Percentiles rank a stretch among this genome's conserved stretches.
These are phyloP conservation scores for Zygosaccharomyces sapae DNA, from an alignment of 1,139 yeast genomes.

Conservation along the genomic window DNA sequence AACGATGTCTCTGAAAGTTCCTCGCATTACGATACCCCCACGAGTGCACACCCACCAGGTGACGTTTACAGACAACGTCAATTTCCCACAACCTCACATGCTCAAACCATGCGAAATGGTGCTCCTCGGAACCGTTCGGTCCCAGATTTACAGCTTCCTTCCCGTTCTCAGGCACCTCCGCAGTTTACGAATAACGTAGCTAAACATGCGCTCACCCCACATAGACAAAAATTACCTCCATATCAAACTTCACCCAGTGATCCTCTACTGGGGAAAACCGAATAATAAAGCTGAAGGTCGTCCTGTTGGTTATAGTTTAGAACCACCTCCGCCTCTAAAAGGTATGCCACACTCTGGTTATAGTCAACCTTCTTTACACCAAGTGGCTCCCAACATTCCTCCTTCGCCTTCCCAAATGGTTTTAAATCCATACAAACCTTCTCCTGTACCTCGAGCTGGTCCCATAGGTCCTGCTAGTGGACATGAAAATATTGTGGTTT, in stretches of 20 bases:
- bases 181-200: neutral
- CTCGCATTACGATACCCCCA: conserved; percentile 3
- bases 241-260: conserved; percentile 3
- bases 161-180: neutral
- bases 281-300: neutral
- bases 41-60: conserved; percentile 1
- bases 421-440: conserved; percentile 1
- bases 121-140: neutral
- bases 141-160: neutral
- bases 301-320: neutral
- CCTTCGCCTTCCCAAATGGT: conserved; percentile 1
- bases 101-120: neutral
- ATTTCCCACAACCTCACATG: neutral
- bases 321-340: neutral
- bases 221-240: neutral
- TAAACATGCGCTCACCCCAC: conserved; percentile 2
- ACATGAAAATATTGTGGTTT: neutral
- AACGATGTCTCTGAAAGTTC: conserved; percentile 2
- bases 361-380: conserved; percentile 2
- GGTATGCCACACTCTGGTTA: conserved; percentile 1
- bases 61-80: conserved; percentile 2
- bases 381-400: neutral
- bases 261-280: neutral
- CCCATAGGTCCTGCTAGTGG: conserved; percentile 1
- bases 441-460: neutral